Base-by-base conservation (phyloP, 140 eudicot genomes). In the Oenanthe javanica region DNA sequence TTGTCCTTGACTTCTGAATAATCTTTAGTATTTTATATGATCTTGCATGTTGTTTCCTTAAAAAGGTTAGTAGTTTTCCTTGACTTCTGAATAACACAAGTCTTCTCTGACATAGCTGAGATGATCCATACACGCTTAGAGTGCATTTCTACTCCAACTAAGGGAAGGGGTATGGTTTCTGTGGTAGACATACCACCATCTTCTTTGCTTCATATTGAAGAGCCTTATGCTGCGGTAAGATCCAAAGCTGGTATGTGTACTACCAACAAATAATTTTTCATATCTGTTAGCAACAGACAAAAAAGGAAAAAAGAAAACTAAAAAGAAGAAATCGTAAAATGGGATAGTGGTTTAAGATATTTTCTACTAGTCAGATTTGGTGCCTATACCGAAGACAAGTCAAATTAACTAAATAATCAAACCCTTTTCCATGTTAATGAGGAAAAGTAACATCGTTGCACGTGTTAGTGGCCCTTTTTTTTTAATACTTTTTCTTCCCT, bases 151-250 rank as follows among this genome's bases (percentile, higher is more conserved):
- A 88, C 95, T 23, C 84, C 87, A 86, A 81, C 81, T 63, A 92
- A 92, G 82, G 99, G 99, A 83, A 86, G 97, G 81, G 99, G 96
- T 72, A 92, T 95, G 95, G 80, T 87, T 79, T 84, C 92, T 67
- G 57, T 71, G 83, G 76, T 49, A 13, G 96, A 91, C 78, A 85
- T 92, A 82, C 89, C 93, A 66, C 79, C 86, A 77, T 82, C 95
- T 77, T 83, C 97, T 79, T 88, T 95, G 83, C 77, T 95, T 86
- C 96, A 92, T 84, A 83, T 55, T 40, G 99, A 95, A 84, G 93
- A 92, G 81, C 97, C 99, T 23, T 89, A 88, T 85, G 97, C 97
- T 82, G 95, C 93, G 96, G 99, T 94, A 90, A 61, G 87, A 66
- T 38, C 82, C 43, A 63, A 71, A 43, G 40, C 43, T 54, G 72